Evolutionary conservation across 257 asterid genomes (phyloP).

Genomic region (Solanum phureja): DNA sequence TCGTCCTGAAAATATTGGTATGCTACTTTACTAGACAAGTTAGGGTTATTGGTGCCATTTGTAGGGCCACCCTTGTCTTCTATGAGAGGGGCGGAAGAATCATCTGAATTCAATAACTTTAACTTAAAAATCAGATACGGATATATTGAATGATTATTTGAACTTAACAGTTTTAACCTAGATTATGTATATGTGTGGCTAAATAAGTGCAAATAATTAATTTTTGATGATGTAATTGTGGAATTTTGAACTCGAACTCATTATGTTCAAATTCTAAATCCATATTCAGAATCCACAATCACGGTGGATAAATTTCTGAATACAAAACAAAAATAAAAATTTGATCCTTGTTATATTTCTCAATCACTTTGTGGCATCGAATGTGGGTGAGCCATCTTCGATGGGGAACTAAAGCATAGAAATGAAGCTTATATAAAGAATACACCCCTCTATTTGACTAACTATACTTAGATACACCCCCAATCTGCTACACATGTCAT

Average conservation of each 20-base stretch:
- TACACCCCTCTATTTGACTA: no score
- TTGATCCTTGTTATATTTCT: neutral
- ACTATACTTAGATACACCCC: neutral
- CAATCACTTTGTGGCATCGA: neutral
- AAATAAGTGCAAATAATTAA: neutral
- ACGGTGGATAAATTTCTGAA: neutral
- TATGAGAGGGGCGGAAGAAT: neutral
- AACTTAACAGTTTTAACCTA: neutral
- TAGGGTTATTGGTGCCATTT: neutral
- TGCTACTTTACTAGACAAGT: conserved; percentile 8
- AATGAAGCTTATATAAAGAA: neutral
- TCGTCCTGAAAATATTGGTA: conserved; percentile 8
- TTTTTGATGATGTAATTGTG: neutral
- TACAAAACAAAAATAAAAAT: fast-evolving
- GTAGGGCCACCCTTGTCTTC: neutral
- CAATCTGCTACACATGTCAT: neutral
- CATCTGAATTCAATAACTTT: neutral
- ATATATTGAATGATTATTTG: neutral
- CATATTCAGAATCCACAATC: neutral
- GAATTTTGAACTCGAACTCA: neutral
- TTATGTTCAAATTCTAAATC: neutral
- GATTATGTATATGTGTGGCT: neutral
- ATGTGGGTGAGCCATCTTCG: neutral
- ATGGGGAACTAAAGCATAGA: neutral
- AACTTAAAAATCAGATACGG: neutral